Conservation (phyloP, 164 flowering plant species). For the Berberis vulgaris region DNA sequence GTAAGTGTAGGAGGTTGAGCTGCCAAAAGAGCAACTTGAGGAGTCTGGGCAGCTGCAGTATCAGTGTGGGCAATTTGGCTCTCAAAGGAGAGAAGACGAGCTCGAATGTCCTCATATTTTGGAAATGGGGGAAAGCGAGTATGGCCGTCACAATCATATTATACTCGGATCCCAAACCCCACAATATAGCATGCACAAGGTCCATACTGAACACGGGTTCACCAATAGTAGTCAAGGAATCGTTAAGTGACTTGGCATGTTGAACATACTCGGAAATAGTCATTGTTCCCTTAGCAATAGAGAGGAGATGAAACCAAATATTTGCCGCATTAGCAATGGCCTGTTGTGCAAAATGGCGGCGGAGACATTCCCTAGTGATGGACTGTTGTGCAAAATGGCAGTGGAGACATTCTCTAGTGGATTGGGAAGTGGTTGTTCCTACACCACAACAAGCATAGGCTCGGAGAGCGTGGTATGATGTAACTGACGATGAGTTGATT, state of each 20-base stretch:
- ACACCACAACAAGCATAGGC: neutral
- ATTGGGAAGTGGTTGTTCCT: neutral
- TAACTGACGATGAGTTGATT: neutral
- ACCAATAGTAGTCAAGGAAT: neutral
- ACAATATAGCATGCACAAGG: neutral
- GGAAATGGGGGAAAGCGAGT: neutral
- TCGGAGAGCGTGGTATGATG: neutral
- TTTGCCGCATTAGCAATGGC: neutral
- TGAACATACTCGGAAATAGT: neutral
- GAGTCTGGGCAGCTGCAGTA: neutral
- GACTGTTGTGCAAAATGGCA: neutral
- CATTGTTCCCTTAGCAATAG: neutral
- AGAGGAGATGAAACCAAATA: neutral
- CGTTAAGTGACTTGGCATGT: neutral
- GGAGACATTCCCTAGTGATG: neutral
- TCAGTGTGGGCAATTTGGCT: neutral
- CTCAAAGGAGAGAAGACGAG: conserved; percentile 1
- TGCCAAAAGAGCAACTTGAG: neutral
- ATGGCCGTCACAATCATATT: neutral
- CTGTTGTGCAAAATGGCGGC: neutral
- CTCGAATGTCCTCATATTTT: neutral
- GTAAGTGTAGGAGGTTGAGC: neutral
- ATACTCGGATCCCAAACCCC: neutral
- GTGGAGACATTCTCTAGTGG: neutral
- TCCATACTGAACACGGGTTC: neutral